These are phyloP conservation scores for Mariannaea sp. DNA, from an alignment of 2,329 filamentous ascomycete species.

Conservation along the genomic window DNA sequence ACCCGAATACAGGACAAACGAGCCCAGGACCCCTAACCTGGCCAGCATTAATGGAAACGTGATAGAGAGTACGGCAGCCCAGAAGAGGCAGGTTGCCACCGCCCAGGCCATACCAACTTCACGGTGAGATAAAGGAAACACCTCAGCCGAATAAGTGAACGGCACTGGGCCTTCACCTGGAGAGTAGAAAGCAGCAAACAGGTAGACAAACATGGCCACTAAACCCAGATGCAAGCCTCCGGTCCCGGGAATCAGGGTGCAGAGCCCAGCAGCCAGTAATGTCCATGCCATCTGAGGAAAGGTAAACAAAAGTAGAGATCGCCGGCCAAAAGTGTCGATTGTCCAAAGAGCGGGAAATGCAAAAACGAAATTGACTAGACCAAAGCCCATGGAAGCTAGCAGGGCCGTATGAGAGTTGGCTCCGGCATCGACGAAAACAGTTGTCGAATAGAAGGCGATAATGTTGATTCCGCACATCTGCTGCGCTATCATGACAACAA, in stretches of 20 bases:
- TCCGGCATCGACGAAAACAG: conserved; percentile 63
- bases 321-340: conserved; percentile 62
- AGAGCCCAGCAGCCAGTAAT: conserved; percentile 50
- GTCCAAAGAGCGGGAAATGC: conserved; percentile 63
- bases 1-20: conserved; percentile 60
- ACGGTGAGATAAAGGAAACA: conserved; percentile 71
- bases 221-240: conserved; percentile 47
- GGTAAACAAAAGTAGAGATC: conserved; percentile 52
- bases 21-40: conserved; percentile 50
- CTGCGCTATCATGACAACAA: conserved; percentile 79
- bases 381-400: conserved; percentile 63
- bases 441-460: conserved; percentile 76
- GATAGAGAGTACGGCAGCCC: conserved; percentile 65
- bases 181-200: conserved; percentile 58
- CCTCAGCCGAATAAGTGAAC: conserved; percentile 71
- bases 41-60: conserved; percentile 64
- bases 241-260: conserved; percentile 54
- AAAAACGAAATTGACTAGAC: conserved; percentile 62
- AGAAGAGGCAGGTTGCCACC: conserved; percentile 67
- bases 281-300: conserved; percentile 52
- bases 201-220: conserved; percentile 61
- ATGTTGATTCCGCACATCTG: conserved; percentile 75
- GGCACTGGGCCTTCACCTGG: conserved; percentile 68
- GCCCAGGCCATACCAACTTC: conserved; percentile 74
- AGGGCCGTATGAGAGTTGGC: conserved; percentile 60